phyloP scores from a whole-genome alignment of 2,329 filamentous ascomycete species.

The Monilinia polystroma region DNA sequence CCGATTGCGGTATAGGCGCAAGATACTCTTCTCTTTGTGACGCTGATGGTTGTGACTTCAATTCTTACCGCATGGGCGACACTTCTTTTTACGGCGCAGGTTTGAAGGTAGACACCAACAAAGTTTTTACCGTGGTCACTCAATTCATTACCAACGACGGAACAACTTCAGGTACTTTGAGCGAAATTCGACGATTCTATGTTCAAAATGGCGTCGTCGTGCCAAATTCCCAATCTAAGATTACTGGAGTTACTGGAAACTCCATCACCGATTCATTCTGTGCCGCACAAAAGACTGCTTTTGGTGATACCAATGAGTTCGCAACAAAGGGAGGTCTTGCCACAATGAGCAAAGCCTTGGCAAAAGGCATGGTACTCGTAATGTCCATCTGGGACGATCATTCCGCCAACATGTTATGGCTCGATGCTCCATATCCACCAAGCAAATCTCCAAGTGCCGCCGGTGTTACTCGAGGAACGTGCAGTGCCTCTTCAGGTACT shows the following conservation, averaged over 20 bases:
- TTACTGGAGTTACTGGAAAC: slow-evolving; percentile 50
- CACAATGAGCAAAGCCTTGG: slow-evolving; percentile 55
- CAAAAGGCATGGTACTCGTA: slow-evolving; percentile 60
- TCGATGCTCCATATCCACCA: slow-evolving; percentile 65
- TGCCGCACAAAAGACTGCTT: slow-evolving; percentile 53
- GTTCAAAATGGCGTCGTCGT: slow-evolving; percentile 55
- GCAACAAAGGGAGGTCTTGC: slow-evolving; percentile 54
- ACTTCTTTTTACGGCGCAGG: slow-evolving; percentile 55
- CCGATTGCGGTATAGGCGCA: slow-evolving; percentile 46
- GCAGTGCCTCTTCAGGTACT: slow-evolving; percentile 51
- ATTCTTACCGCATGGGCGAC: slow-evolving; percentile 59
- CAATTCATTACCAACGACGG: slow-evolving; percentile 56
- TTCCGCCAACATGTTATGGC: slow-evolving; percentile 69
- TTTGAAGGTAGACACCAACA: slow-evolving; percentile 51
- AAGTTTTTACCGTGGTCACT: slow-evolving; percentile 57
- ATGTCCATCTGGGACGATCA: slow-evolving; percentile 60
- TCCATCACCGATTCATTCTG: slow-evolving; percentile 59
- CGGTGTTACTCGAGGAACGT: slow-evolving; percentile 56
- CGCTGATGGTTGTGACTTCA: slow-evolving; percentile 62
- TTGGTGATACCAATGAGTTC: slow-evolving; percentile 56
- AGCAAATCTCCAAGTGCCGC: slow-evolving; percentile 43
- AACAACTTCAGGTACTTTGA: slow-evolving; percentile 51
- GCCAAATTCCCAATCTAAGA: slow-evolving; percentile 49
- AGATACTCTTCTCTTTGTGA: slow-evolving; percentile 58
- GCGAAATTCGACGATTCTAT: slow-evolving; percentile 56